A percentile compares a stretch with the other conserved stretches of the same genome.
Conservation (phyloP, 139 green algal genomes). For the Volvox reticuliferus region DNA sequence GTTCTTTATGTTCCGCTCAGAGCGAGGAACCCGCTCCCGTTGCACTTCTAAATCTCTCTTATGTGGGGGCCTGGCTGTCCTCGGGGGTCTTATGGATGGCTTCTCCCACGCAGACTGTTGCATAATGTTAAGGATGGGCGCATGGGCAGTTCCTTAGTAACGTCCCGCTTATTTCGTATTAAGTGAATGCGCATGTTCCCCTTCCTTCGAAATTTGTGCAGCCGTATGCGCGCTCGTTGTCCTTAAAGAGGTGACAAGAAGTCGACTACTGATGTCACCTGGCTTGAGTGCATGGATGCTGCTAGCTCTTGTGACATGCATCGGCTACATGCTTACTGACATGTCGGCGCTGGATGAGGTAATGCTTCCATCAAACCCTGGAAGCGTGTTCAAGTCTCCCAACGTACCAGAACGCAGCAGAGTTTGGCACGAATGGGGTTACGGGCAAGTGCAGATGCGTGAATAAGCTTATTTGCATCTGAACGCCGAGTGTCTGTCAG, state of each 20-base stretch:
- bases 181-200: background rate
- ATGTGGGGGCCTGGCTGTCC: too few relatives aligned
- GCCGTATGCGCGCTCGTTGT: slow-evolving; percentile 44
- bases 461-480: background rate
- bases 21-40: too few relatives aligned
- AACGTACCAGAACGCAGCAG: slow-evolving; percentile 54
- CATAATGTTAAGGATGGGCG: too few relatives aligned
- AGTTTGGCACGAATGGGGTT: slow-evolving; percentile 67
- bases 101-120: too few relatives aligned
- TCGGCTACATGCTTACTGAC: slow-evolving; percentile 59
- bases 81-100: too few relatives aligned
- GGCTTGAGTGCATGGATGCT: background rate
- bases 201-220: background rate
- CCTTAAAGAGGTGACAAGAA: slow-evolving; percentile 18
- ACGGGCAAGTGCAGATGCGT: slow-evolving; percentile 56
- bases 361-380: slow-evolving; percentile 60
- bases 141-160: too few relatives aligned
- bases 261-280: slow-evolving; percentile 22
- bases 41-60: too few relatives aligned
- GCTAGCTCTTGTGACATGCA: slow-evolving; percentile 39
- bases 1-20: too few relatives aligned
- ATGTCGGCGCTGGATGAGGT: slow-evolving; percentile 55
- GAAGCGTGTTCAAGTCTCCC: slow-evolving; percentile 58
- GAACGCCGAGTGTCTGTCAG: too few relatives aligned
- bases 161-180: too few relatives aligned